Evolutionary conservation across 2,329 filamentous ascomycete genomes (phyloP).

Genomic region (Fusarium anthophilum): DNA sequence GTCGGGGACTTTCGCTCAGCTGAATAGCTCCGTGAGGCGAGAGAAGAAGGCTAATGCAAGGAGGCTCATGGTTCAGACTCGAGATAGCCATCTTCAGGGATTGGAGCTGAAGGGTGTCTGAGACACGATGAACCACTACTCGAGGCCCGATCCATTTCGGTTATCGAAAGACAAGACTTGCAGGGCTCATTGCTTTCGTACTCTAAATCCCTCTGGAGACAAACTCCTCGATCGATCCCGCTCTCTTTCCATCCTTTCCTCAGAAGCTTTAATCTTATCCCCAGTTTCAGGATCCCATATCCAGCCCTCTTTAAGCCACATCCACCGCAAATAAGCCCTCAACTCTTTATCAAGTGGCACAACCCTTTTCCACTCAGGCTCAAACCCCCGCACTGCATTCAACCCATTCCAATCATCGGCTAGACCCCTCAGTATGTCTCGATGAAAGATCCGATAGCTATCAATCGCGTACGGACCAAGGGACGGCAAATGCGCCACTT

Average conservation of each 20-base stretch:
- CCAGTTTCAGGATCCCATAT: conserved; percentile 31
- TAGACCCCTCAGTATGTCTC: conserved; percentile 10
- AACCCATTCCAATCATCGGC: conserved; percentile 1
- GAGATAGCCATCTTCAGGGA: too few relatives aligned
- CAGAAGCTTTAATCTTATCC: background rate
- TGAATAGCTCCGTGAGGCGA: background rate
- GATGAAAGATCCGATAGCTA: conserved; percentile 29
- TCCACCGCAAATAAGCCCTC: conserved; percentile 23
- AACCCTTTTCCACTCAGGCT: conserved; percentile 30
- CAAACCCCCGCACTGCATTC: background rate
- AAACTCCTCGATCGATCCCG: background rate
- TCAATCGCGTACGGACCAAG: conserved; percentile 28
- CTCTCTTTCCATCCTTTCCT: background rate
- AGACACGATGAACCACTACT: background rate
- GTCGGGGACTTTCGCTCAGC: background rate
- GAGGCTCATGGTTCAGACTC: background rate
- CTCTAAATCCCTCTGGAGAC: background rate
- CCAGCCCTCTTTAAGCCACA: conserved; percentile 29
- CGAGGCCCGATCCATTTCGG: background rate
- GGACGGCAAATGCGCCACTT: conserved; percentile 25
- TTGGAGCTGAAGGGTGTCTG: background rate
- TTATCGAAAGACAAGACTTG: background rate
- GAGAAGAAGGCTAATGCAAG: background rate
- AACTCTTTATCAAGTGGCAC: conserved; percentile 29
- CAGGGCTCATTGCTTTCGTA: background rate